Percentiles rank a stretch among this genome's conserved stretches.
These are phyloP conservation scores for Aspergillus arachidicola DNA, from an alignment of 2,329 filamentous ascomycete genomes.

Conservation along the genomic window DNA sequence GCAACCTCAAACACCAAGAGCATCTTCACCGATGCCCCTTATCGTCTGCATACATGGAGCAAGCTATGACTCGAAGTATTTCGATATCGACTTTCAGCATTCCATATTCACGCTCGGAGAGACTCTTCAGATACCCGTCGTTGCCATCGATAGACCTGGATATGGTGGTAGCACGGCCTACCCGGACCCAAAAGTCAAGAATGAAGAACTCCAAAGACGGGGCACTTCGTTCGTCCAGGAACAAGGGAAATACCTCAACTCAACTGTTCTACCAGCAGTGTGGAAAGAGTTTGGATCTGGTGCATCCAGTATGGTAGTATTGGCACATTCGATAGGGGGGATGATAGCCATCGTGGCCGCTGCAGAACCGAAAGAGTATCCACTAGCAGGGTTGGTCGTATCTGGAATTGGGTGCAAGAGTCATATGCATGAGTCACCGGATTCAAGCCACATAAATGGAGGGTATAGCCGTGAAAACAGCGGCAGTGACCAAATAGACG, in stretches of 20 bases:
- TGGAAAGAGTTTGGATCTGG: conserved; percentile 14
- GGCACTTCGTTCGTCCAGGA: conserved; percentile 2
- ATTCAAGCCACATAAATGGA: background rate
- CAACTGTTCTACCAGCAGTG: conserved; percentile 5
- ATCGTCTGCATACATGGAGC: conserved; percentile 16
- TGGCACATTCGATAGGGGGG: conserved; percentile 15
- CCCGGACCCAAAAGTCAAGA: background rate
- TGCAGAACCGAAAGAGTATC: conserved; percentile 8
- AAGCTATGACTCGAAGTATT: conserved; percentile 15
- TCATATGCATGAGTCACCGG: background rate
- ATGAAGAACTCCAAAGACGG: background rate
- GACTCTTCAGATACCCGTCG: conserved; percentile 3
- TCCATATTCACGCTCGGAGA: conserved; percentile 4
- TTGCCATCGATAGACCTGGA: conserved; percentile 13
- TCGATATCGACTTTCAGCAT: conserved; percentile 8
- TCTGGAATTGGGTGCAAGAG: conserved; percentile 14
- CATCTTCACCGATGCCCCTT: conserved; percentile 1
- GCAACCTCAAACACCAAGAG: background rate
- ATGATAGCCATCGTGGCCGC: conserved; percentile 15
- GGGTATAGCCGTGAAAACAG: background rate
- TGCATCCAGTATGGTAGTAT: conserved; percentile 11
- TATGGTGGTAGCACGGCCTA: conserved; percentile 9
- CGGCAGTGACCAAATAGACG: background rate
- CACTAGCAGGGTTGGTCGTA: conserved; percentile 13
- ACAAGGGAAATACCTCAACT: conserved; percentile 14